These are phyloP conservation scores for Venturia aucupariae DNA, from an alignment of 2,329 filamentous ascomycete genomes.

Conservation along the genomic window DNA sequence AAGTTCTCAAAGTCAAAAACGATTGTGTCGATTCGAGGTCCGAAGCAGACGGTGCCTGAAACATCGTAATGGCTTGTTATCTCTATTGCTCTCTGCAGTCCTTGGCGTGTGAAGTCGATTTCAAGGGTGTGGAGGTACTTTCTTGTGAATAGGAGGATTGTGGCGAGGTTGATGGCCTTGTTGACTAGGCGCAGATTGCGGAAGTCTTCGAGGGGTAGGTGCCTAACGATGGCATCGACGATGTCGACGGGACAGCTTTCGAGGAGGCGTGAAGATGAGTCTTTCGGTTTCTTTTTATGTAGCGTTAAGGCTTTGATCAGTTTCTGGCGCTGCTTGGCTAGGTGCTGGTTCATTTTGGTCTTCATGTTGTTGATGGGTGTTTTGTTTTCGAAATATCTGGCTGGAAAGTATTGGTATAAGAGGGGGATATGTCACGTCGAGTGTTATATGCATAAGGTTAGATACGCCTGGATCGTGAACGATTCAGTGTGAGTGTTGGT, in stretches of 20 bases:
- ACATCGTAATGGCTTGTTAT: background rate
- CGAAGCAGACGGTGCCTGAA: background rate
- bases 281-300: background rate
- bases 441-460: background rate
- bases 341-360: slow-evolving; percentile 52
- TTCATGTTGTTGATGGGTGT: background rate
- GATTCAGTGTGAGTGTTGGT: background rate
- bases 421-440: background rate
- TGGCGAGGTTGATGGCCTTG: background rate
- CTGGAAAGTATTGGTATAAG: background rate
- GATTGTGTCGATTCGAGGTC: background rate
- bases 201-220: background rate
- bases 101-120: background rate
- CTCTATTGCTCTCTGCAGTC: background rate
- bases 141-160: background rate
- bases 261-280: background rate
- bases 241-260: background rate
- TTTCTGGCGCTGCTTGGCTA: slow-evolving; percentile 92
- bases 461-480: background rate
- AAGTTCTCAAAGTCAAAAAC: background rate
- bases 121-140: background rate
- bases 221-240: background rate
- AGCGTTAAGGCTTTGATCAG: background rate
- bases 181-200: background rate
- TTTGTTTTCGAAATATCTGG: background rate